Conservation (phyloP, 2,329 filamentous ascomycete species). For the Ophiostoma angusticollis region DNA sequence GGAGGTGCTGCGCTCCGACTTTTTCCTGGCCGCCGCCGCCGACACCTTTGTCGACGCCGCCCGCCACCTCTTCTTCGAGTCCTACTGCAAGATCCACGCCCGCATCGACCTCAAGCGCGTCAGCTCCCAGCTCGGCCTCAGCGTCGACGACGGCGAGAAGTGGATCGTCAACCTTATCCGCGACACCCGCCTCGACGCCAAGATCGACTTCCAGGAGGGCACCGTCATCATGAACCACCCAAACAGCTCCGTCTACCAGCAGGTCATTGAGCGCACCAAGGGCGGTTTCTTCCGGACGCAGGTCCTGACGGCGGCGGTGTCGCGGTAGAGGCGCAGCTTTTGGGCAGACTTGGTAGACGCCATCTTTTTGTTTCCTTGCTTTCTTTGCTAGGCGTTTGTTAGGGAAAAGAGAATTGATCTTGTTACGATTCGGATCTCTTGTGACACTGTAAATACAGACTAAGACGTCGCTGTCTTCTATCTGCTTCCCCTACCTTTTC, state of each 20-base stretch:
- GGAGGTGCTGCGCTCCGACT: conserved; percentile 82
- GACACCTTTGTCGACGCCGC: conserved; percentile 90
- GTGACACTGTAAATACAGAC: no score
- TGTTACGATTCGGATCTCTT: no score
- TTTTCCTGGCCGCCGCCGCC: conserved; percentile 78
- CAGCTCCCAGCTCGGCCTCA: conserved; percentile 79
- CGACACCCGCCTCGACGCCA: conserved; percentile 92
- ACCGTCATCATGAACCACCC: conserved; percentile 99
- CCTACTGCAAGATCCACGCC: conserved; percentile 99
- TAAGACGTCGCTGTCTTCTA: no score
- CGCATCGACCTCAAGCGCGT: conserved; percentile 97
- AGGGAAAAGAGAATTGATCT: conserved; percentile 3
- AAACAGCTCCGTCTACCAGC: conserved; percentile 95
- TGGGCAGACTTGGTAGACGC: no score
- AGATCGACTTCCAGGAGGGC: conserved; percentile 98
- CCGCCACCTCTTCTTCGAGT: conserved; percentile 92
- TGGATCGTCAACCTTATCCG: conserved; percentile 99
- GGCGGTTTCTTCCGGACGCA: conserved; percentile 97
- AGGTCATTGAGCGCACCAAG: conserved; percentile 98
- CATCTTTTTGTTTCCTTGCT: background rate
- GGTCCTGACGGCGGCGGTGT: conserved; percentile 62
- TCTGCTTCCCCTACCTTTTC: no score
- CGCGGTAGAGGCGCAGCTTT: no score
- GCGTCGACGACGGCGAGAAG: conserved; percentile 94
- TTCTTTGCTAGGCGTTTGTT: conserved; percentile 1